Conservation (phyloP, 2,329 filamentous ascomycete genomes). For the Exophiala phaeomuriformis region DNA sequence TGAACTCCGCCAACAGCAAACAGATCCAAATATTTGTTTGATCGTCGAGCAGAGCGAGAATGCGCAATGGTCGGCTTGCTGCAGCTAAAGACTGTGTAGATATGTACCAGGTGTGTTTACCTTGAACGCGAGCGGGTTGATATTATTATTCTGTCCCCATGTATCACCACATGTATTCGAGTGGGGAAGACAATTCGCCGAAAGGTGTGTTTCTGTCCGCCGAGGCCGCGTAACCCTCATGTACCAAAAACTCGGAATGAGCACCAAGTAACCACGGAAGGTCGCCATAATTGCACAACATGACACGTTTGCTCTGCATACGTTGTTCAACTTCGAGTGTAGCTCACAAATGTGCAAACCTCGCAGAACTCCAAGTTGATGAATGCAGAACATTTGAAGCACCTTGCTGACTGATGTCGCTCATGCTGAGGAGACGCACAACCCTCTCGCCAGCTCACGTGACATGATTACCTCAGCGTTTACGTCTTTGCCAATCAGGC, state of each 20-base stretch:
- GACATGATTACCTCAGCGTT: slow-evolving; percentile 20
- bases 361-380: background rate
- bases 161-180: background rate
- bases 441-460: background rate
- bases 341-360: background rate
- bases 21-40: background rate
- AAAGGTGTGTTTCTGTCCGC: background rate
- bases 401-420: too few species aligned
- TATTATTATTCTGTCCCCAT: background rate
- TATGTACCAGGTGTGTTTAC: background rate
- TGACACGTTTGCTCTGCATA: slow-evolving; percentile 16
- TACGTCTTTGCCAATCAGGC: slow-evolving; percentile 12
- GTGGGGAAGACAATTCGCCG: background rate
- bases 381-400: too few species aligned
- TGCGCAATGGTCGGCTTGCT: background rate
- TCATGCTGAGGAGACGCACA: background rate
- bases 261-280: slow-evolving; percentile 13
- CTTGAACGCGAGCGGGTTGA: background rate
- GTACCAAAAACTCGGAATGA: slow-evolving; percentile 7
- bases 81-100: background rate
- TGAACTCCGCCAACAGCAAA: slow-evolving; percentile 12
- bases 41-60: background rate
- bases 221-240: background rate
- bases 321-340: background rate
- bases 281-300: slow-evolving; percentile 15